Conservation (phyloP, 2,329 filamentous ascomycete species). For the Pseudopithomyces chartarum region DNA sequence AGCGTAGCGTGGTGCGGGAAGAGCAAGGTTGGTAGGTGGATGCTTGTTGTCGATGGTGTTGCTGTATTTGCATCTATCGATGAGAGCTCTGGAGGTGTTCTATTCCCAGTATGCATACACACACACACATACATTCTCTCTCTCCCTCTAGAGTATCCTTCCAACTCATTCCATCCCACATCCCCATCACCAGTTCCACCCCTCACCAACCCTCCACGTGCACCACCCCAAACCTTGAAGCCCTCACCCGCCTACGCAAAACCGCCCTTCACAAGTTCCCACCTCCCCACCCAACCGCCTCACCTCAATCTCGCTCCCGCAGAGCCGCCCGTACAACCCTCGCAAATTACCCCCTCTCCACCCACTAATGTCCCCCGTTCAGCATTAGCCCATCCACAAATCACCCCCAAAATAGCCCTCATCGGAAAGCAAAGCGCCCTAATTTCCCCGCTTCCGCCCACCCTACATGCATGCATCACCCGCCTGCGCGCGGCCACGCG, state of each 20-base stretch:
- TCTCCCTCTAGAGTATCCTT: too few species aligned
- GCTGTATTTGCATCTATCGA: background rate
- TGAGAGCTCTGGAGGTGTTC: background rate
- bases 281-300: background rate
- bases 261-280: background rate
- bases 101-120: background rate
- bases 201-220: too few species aligned
- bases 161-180: too few species aligned
- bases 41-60: too few species aligned
- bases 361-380: background rate
- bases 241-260: background rate
- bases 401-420: background rate
- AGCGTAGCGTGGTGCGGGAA: too few species aligned
- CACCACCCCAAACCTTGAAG: too few species aligned
- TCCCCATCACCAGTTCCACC: too few species aligned
- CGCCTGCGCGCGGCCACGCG: too few species aligned
- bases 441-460: background rate
- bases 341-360: background rate
- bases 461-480: background rate
- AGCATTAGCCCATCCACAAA: background rate
- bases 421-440: background rate
- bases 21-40: too few species aligned
- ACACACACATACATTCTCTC: background rate
- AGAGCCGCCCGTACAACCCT: constrained; percentile 4
- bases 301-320: background rate